phyloP scores from a whole-genome alignment of 2,329 filamentous ascomycete species.

The Monosporascus cannonballus region DNA sequence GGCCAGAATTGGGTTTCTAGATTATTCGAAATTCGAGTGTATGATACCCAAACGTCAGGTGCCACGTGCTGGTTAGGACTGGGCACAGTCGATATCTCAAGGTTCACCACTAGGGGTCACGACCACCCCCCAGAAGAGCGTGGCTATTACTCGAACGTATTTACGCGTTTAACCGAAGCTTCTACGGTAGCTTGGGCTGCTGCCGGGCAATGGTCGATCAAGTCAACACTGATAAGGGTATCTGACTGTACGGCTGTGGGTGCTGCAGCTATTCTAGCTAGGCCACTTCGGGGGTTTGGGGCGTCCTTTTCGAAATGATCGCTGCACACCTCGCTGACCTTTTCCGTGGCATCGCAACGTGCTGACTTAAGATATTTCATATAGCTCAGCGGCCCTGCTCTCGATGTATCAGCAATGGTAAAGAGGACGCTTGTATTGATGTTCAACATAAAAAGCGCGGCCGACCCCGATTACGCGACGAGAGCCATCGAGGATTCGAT shows the following conservation, averaged over 20 bases:
- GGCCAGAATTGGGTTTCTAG: no score
- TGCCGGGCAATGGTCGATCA: no score
- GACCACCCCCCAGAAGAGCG: not conserved
- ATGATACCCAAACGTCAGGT: not conserved
- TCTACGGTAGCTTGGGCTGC: no score
- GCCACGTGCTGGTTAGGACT: not conserved
- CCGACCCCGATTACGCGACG: conserved; percentile 69
- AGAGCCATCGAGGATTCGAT: conserved; percentile 56
- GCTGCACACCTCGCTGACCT: not conserved
- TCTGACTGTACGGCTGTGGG: no score
- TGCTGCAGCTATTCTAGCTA: no score
- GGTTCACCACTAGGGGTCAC: not conserved
- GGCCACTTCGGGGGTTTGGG: not conserved
- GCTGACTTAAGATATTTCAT: conserved; percentile 26
- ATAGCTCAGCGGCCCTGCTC: conserved; percentile 71
- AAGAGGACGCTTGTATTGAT: conserved; percentile 74
- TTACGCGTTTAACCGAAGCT: no score
- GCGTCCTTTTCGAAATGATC: not conserved
- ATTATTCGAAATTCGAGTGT: no score
- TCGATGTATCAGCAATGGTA: conserved; percentile 70
- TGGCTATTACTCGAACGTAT: not conserved
- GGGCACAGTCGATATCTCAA: not conserved
- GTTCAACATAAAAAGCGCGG: conserved; percentile 84
- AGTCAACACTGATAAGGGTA: no score
- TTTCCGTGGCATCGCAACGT: not conserved